A percentile compares a stretch with the other conserved stretches of the same genome.
phyloP scores from a whole-genome alignment of 192 early-diverging fungal genomes.

The Dissophora globulifera region DNA sequence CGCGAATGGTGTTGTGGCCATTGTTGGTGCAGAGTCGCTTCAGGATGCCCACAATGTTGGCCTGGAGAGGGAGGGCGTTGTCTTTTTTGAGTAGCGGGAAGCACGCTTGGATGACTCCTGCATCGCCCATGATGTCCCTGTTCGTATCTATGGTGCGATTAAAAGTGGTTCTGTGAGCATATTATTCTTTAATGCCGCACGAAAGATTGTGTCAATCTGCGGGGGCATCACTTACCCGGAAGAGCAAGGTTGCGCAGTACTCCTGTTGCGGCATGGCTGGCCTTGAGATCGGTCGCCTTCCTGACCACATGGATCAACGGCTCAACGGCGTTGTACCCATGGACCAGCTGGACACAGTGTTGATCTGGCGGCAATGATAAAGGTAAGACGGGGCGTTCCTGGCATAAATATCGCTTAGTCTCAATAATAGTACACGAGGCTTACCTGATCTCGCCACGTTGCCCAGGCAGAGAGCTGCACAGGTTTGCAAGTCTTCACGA shows the following conservation, averaged over 20 bases:
- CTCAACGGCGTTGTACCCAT: conserved; percentile 63
- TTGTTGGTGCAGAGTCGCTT: conserved; percentile 60
- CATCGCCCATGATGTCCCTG: conserved; percentile 58
- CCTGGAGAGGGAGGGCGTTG: conserved; percentile 63
- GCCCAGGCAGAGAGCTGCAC: conserved; percentile 72
- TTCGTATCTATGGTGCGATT: conserved; percentile 56
- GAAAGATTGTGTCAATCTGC: too few species aligned
- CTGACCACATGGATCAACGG: conserved; percentile 64
- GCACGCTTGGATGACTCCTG: conserved; percentile 57
- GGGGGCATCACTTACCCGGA: conserved; percentile 55
- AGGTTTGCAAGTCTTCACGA: conserved; percentile 58
- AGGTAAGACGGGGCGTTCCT: not conserved
- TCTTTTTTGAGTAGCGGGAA: conserved; percentile 61
- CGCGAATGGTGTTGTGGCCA: conserved; percentile 42
- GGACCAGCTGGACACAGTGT: conserved; percentile 70
- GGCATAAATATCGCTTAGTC: not conserved
- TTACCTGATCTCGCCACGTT: conserved; percentile 76
- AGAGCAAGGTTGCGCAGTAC: conserved; percentile 76
- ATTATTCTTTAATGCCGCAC: too few species aligned
- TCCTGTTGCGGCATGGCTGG: conserved; percentile 72
- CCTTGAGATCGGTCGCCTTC: conserved; percentile 57
- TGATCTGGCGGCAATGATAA: conserved; percentile 53
- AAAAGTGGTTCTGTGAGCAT: too few species aligned
- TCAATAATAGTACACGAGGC: not conserved
- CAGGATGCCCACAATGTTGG: conserved; percentile 62